phyloP scores from a whole-genome alignment of 768 basidiomycete species.

The Podaxis carcinomalis region DNA sequence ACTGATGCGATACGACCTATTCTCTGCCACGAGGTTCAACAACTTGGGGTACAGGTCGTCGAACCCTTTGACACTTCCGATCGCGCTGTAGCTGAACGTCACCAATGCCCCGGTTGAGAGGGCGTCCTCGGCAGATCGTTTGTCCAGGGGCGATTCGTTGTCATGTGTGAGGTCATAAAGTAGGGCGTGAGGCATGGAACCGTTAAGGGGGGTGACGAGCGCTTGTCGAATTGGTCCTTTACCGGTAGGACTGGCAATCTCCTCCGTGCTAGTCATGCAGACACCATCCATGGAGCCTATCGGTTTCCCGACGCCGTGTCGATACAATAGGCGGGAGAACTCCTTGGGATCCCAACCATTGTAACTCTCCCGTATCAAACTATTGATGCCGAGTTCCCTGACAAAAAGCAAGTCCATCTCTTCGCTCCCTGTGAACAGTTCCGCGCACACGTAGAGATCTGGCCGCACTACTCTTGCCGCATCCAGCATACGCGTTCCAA shows the following conservation, averaged over 20 bases:
- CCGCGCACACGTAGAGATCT: conserved; percentile 94
- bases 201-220: conserved; percentile 74
- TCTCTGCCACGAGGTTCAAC: conserved; percentile 85
- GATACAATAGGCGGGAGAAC: conserved; percentile 81
- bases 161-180: conserved; percentile 97
- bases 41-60: conserved; percentile 96
- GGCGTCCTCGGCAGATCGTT: conserved; percentile 91
- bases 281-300: conserved; percentile 95
- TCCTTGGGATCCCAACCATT: conserved; percentile 91
- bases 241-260: conserved; percentile 78
- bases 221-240: conserved; percentile 75
- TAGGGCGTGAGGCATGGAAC: conserved; percentile 87
- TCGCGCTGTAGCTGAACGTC: conserved; percentile 82
- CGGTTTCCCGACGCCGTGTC: conserved; percentile 90
- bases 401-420: conserved; percentile 93
- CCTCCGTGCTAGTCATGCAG: conserved; percentile 73
- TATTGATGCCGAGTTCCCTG: conserved; percentile 88
- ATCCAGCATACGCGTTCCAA: conserved; percentile 95
- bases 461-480: conserved; percentile 85
- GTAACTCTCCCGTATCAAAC: conserved; percentile 90
- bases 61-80: conserved; percentile 95
- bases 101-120: conserved; percentile 93
- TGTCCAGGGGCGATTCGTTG: conserved; percentile 88
- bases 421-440: conserved; percentile 94
- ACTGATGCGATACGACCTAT: conserved; percentile 70